Conservation (phyloP, 768 basidiomycete genomes). For the Amanita rimosa region DNA sequence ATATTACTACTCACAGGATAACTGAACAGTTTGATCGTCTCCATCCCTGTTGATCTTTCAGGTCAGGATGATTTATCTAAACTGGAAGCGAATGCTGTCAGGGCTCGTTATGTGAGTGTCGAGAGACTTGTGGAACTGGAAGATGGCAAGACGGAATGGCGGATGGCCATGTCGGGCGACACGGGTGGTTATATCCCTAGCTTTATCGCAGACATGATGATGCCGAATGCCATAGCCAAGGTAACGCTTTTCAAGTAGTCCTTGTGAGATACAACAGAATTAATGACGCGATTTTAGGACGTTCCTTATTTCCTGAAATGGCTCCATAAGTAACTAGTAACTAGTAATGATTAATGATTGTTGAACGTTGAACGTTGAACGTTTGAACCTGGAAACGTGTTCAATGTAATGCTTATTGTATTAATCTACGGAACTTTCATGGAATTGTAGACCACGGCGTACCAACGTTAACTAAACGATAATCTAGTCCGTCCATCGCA, state of each 20-base stretch:
- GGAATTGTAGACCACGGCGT: too few relatives aligned
- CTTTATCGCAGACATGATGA: slow-evolving; percentile 48
- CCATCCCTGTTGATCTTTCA: slow-evolving; percentile 59
- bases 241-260: slow-evolving; percentile 26
- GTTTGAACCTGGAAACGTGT: neutral
- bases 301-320: slow-evolving; percentile 65
- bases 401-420: too few relatives aligned
- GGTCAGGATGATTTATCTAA: slow-evolving; percentile 45
- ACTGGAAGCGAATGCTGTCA: slow-evolving; percentile 52
- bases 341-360: too few relatives aligned
- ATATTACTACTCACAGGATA: neutral
- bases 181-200: slow-evolving; percentile 61
- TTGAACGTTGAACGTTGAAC: too few relatives aligned
- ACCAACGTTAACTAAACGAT: neutral
- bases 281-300: slow-evolving; percentile 31
- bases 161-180: slow-evolving; percentile 69
- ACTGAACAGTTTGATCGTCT: slow-evolving; percentile 34
- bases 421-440: too few relatives aligned
- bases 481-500: neutral
- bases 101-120: slow-evolving; percentile 59
- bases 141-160: slow-evolving; percentile 61
- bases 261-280: neutral
- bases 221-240: slow-evolving; percentile 52
- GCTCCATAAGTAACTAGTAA: slow-evolving; percentile 35
- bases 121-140: slow-evolving; percentile 55